Evolutionary conservation across 2,329 filamentous ascomycete genomes (phyloP), one percentile per base, ranked within the genome.

Genomic region (Fusarium citri): DNA sequence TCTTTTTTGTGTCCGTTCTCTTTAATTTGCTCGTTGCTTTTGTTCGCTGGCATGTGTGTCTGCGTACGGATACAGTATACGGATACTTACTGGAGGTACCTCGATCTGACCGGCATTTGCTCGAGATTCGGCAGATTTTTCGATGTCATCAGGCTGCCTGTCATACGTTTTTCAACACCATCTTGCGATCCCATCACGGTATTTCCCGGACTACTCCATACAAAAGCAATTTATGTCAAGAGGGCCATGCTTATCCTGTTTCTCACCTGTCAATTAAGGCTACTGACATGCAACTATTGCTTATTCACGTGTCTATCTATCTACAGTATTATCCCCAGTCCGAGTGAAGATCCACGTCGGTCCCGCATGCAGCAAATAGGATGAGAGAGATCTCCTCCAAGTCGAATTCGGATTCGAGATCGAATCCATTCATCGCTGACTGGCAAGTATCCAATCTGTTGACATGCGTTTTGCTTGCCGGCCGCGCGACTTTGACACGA

Each of bases 81-180:
- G 14, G 15, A 55, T 47, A 40, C 22, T 26, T 37, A 37, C 18
- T n/a, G 10, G 34, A 37, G 34, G 22, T 37, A 20, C 31, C 30
- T 37, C 34, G 49, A 41, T 50, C 48, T 37, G 15, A n/a, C 25
- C 49, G 49, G 49, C 49, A 51, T 41, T 28, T 51, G 23, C 49
- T 28, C 22, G n/a, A 48, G 34, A 41, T 58, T 30, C 41, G 61
- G 61, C 54, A 55, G 28, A 34, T 62, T 40, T 43, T 46, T 59
- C 46, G 40, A 70, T 48, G 47, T 53, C 50, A 42, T 64, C 34
- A 50, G 48, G 54, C 50, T 67, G 61, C 51, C 26, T 46, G 72
- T 74, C 72, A 74, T 74, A 74, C 72, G 64, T 70, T 74, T 71
- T 63, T 22, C 45, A 41, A n/a, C 48, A 34, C 42, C 46, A 31